phyloP scores from a whole-genome alignment of 345 rosid species.

The Populus davidiana region DNA sequence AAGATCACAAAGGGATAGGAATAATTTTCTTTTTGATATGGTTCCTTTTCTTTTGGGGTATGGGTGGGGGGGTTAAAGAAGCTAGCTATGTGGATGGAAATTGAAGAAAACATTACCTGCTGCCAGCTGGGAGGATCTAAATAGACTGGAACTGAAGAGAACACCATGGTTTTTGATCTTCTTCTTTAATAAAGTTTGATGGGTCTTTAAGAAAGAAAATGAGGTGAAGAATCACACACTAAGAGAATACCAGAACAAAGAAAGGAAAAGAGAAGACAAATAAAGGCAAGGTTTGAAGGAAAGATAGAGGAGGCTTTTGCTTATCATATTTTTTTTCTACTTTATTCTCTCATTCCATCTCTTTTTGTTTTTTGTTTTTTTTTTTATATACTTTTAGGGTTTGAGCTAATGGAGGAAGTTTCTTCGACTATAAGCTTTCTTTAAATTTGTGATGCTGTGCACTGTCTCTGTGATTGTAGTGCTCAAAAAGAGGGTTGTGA shows the following conservation, averaged over 20 bases:
- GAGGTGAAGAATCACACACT: constrained; percentile 67
- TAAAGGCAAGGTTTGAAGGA: constrained; percentile 20
- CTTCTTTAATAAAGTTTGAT: constrained; percentile 61
- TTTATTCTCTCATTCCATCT: constrained; percentile 34
- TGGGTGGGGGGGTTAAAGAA: not conserved
- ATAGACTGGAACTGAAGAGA: constrained; percentile 64
- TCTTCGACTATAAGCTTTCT: constrained; percentile 61
- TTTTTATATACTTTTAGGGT: constrained; percentile 51
- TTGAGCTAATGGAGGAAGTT: constrained; percentile 47
- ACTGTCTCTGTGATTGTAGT: constrained; percentile 22
- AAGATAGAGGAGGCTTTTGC: constrained; percentile 30
- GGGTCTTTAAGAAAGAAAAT: constrained; percentile 50
- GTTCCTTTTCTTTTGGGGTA: constrained; percentile 6
- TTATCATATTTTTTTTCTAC: constrained; percentile 11
- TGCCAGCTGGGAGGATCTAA: constrained; percentile 71
- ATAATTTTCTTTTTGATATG: constrained; percentile 44
- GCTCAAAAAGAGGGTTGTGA: constrained; percentile 28
- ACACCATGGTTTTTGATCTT: constrained; percentile 51
- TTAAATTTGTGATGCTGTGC: constrained; percentile 23
- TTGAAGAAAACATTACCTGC: constrained; percentile 48
- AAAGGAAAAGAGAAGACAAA: constrained; percentile 34
- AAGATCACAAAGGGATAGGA: constrained; percentile 47
- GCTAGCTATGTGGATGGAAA: constrained; percentile 22
- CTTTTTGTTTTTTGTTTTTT: constrained; percentile 40
- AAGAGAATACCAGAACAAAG: constrained; percentile 42